Conservation (phyloP, 345 rosid species). For the Citrus australasica region DNA sequence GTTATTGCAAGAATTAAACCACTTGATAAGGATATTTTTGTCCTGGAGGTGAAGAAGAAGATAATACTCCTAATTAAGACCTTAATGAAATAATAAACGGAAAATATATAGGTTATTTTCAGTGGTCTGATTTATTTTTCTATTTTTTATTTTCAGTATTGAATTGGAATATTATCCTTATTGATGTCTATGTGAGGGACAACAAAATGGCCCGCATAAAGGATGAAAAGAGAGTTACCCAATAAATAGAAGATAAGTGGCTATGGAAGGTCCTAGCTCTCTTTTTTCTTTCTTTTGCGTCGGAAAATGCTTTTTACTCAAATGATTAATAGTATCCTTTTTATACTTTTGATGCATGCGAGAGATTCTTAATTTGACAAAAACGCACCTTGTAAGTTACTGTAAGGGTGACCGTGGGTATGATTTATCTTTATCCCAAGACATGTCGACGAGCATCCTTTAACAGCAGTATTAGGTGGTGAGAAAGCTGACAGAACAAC, state of each 20-base stretch:
- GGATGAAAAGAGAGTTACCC: background rate
- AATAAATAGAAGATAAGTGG: background rate
- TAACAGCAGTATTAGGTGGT: too few relatives aligned
- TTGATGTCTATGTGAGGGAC: too few relatives aligned
- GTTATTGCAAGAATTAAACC: background rate
- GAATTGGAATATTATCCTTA: too few relatives aligned
- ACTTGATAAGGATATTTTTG: background rate
- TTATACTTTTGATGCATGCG: slow-evolving; percentile 24
- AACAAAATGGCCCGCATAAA: slow-evolving; percentile 1
- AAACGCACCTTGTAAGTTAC: background rate
- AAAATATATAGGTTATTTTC: too few relatives aligned
- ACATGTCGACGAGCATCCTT: background rate
- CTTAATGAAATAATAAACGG: too few relatives aligned
- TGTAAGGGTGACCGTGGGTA: background rate
- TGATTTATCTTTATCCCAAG: background rate
- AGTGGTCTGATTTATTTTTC: too few relatives aligned
- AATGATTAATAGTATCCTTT: slow-evolving; percentile 17
- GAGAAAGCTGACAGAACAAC: too few relatives aligned
- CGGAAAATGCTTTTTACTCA: slow-evolving; percentile 4
- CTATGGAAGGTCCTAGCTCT: background rate
- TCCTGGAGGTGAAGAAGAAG: background rate
- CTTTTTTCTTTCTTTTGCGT: slow-evolving; percentile 11
- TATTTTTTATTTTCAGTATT: too few relatives aligned
- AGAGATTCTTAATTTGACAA: background rate
- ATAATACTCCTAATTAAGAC: background rate